Evolutionary conservation across 2,329 filamentous ascomycete genomes (phyloP).

Genomic region (Dendryphion nanum): DNA sequence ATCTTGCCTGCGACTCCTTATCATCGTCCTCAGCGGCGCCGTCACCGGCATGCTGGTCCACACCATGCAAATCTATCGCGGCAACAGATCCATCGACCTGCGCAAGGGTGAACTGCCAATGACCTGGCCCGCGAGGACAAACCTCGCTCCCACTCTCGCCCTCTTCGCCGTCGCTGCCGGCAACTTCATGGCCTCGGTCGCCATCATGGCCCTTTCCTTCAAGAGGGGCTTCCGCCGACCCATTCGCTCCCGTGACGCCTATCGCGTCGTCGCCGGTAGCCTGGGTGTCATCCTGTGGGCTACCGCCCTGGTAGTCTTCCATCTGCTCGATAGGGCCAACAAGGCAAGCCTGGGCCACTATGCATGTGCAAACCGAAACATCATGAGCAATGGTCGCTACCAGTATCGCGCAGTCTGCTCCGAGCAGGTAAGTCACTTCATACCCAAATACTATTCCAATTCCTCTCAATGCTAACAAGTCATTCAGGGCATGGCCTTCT

Average conservation of each 20-base stretch:
- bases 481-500: conserved; percentile 33
- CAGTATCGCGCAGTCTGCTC: conserved; percentile 39
- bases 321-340: conserved; percentile 34
- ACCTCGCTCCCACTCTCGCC: conserved; percentile 36
- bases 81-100: conserved; percentile 36
- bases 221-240: conserved; percentile 34
- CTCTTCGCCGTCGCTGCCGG: conserved; percentile 30
- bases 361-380: conserved; percentile 32
- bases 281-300: conserved; percentile 35
- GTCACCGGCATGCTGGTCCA: conserved; percentile 36
- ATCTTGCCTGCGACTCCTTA: conserved; percentile 36
- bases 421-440: conserved; percentile 38
- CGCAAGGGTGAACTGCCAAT: conserved; percentile 37
- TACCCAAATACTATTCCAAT: conserved; percentile 1
- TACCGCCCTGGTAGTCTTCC: conserved; percentile 30
- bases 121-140: conserved; percentile 37
- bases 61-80: conserved; percentile 35
- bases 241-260: conserved; percentile 33
- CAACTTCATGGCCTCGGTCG: conserved; percentile 35
- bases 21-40: conserved; percentile 37
- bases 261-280: conserved; percentile 34
- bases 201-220: conserved; percentile 30
- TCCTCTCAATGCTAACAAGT: conserved; percentile 12
- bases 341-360: conserved; percentile 37
- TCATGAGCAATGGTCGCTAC: conserved; percentile 35